These are phyloP conservation scores for Forsythia viridissima DNA, from an alignment of 257 asterid species.

Conservation along the genomic window DNA sequence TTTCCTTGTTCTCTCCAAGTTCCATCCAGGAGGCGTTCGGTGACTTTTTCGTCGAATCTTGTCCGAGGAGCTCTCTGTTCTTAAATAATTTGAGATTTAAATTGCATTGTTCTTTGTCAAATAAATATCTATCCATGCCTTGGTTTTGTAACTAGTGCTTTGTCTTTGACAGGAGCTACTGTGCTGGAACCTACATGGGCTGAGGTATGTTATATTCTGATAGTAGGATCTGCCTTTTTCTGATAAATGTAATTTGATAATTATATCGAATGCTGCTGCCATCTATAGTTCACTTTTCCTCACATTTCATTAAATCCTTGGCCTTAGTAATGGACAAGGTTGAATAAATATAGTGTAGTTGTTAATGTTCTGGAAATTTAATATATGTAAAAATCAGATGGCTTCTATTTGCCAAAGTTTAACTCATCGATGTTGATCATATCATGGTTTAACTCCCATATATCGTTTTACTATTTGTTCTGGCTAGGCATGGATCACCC, in stretches of 20 bases:
- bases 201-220: conserved; percentile 55
- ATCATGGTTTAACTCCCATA: neutral
- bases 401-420: neutral
- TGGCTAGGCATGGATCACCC: conserved; percentile 87
- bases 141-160: neutral
- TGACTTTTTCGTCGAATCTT: neutral
- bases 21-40: neutral
- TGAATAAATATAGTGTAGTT: neutral
- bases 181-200: conserved; percentile 89
- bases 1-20: neutral
- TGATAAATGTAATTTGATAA: neutral
- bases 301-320: neutral
- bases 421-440: conserved; percentile 6
- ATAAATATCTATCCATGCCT: neutral
- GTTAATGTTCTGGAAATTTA: neutral
- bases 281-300: neutral
- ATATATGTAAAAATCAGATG: neutral
- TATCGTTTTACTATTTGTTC: conserved; percentile 7
- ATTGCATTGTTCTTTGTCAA: neutral
- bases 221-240: neutral
- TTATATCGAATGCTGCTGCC: neutral
- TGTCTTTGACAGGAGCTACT: conserved; percentile 68
- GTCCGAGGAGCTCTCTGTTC: neutral
- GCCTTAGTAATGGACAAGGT: neutral
- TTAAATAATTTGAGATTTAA: neutral